Evolutionary conservation across 345 rosid species (phyloP), one percentile per base, ranked within the genome.

Genomic region (Gossypium herbaceum): DNA sequence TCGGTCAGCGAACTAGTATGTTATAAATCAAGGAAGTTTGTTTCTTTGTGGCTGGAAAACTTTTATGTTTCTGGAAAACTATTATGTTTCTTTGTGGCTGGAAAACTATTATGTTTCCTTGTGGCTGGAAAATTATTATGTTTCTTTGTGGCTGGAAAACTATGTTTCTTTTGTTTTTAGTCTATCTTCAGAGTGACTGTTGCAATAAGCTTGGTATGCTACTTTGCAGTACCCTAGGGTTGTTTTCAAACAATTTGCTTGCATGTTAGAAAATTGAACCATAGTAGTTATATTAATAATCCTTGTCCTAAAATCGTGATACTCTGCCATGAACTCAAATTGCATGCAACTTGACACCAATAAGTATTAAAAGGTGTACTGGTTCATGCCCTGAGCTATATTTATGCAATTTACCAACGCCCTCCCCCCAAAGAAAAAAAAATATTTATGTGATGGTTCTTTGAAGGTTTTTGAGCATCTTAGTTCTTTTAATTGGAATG

Each of bases 1-100:
- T 61, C 20, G 3, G 50, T 50, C 76, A 62, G 56, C 43, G 12
- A 71, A 59, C 44, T 73, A 73, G 68, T 60, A 73, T 73, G 68
- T 47, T 73, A 54, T 59, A 45, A 60, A 19, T 27, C 56, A 43
- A 57, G 20, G 74, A 59, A 58, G 68, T 47, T 17, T 17, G 57
- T 29, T 60, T 41, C 66, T 45, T 47, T 73, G 68, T 60, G 39
- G 65, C 56, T 44, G 67, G 55, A 17, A 45, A 27, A 13, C 56
- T 58, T 3, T 29, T 29, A 29, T 16, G 56, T 29, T 60, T 41
- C 56, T 44, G 67, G 55, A 17, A 45, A 27, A 13, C 56, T 58
- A 29, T 29, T 29, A 29, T 17, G 57, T 29, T 60, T 41, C 66
- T 45, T 47, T 73, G 68, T 60, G 39, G 65, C 56, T 44, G 67